A percentile compares a stretch with the other conserved stretches of the same genome.
Conservation (phyloP, 306 rosid species). For the barrel medic (Medicago truncatula) region DNA sequence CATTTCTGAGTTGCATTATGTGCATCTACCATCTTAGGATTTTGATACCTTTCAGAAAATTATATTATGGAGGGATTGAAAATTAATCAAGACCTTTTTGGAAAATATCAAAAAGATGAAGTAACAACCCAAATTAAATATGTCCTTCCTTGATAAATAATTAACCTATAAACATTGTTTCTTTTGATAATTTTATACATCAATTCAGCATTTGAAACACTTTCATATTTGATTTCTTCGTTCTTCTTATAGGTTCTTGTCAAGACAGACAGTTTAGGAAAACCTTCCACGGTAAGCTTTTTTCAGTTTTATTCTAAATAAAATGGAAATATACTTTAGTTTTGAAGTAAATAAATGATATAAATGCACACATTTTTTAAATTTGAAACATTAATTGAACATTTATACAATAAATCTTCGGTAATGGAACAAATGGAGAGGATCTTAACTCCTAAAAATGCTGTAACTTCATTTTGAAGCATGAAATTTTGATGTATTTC, state of each 20-base stretch:
- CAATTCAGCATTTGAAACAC: not conserved
- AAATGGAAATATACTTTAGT: too few relatives aligned
- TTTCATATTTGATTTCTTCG: not conserved
- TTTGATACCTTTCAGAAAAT: too few relatives aligned
- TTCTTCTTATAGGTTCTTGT: conserved; percentile 26
- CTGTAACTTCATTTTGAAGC: not conserved
- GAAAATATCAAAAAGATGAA: not conserved
- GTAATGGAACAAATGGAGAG: too few relatives aligned
- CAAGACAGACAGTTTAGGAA: conserved; percentile 19
- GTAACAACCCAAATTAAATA: not conserved
- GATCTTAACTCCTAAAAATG: not conserved
- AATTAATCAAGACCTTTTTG: not conserved
- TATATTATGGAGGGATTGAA: too few relatives aligned
- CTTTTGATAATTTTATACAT: not conserved
- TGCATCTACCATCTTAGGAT: not conserved
- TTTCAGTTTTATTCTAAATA: not conserved
- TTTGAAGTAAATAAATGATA: too few relatives aligned
- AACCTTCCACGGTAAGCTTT: conserved; percentile 38
- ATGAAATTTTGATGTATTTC: not conserved
- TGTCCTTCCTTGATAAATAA: not conserved
- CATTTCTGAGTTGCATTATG: not conserved
- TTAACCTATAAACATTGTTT: not conserved
- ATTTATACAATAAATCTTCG: too few relatives aligned
- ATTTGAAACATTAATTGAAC: too few relatives aligned
- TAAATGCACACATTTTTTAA: too few relatives aligned